Conservation (phyloP, 495 filamentous ascomycete species). For the Venustampulla echinocandica region DNA sequence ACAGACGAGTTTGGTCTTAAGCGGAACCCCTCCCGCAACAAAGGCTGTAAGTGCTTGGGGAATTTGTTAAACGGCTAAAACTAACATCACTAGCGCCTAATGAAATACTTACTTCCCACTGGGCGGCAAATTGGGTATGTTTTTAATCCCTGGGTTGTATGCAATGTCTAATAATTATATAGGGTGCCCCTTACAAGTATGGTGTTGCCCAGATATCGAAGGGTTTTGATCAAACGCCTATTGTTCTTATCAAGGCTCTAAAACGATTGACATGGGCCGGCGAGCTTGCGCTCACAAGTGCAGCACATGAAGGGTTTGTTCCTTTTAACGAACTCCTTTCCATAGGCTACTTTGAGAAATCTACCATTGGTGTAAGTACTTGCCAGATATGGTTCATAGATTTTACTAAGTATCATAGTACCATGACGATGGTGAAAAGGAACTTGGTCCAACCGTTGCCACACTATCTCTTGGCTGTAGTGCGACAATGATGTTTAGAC, state of each 20-base stretch:
- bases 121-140: conserved; percentile 63
- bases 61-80: not conserved
- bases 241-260: conserved; percentile 46
- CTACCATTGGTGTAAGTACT: conserved; percentile 55
- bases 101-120: conserved; percentile 55
- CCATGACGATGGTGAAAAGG: conserved; percentile 77
- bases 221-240: conserved; percentile 52
- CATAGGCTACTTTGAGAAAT: conserved; percentile 65
- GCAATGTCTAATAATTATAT: conserved; percentile 8
- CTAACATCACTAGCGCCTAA: conserved; percentile 12
- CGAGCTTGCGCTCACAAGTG: conserved; percentile 30
- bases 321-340: conserved; percentile 68
- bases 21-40: conserved; percentile 38
- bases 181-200: conserved; percentile 82
- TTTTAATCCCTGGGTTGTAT: not conserved
- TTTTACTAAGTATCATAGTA: conserved; percentile 42
- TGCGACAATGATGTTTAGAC: conserved; percentile 59
- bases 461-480: conserved; percentile 65
- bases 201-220: conserved; percentile 57
- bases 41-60: conserved; percentile 25
- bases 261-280: conserved; percentile 61
- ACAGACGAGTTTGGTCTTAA: conserved; percentile 45
- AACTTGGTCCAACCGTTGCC: conserved; percentile 66
- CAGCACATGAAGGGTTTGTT: conserved; percentile 15
- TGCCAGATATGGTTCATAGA: conserved; percentile 2